phyloP scores from a whole-genome alignment of 2,329 filamentous ascomycete species.

The Xylariaceae sp. region DNA sequence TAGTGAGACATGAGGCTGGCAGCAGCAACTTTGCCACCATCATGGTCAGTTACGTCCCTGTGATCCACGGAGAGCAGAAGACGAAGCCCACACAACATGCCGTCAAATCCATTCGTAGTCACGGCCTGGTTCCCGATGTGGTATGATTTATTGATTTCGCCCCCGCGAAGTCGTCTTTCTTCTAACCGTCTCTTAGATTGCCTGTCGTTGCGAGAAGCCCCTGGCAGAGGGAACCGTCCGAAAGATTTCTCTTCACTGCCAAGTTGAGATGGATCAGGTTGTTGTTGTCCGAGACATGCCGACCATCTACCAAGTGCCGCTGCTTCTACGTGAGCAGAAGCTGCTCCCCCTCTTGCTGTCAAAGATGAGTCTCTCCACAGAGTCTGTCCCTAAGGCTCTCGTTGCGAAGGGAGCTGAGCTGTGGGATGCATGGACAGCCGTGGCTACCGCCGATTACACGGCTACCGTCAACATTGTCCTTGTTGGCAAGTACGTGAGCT shows the following conservation, averaged over 20 bases:
- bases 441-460: conserved; percentile 59
- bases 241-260: conserved; percentile 87
- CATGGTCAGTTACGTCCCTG: conserved; percentile 81
- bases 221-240: conserved; percentile 69
- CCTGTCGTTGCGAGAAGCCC: conserved; percentile 78
- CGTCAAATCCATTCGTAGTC: conserved; percentile 76
- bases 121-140: conserved; percentile 67
- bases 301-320: conserved; percentile 88
- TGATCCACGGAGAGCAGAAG: conserved; percentile 70
- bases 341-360: conserved; percentile 62
- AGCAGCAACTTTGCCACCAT: conserved; percentile 82
- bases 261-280: conserved; percentile 80
- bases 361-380: conserved; percentile 52
- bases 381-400: conserved; percentile 50
- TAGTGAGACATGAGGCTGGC: conserved; percentile 61
- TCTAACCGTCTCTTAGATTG: conserved; percentile 55
- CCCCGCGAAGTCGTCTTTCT: conserved; percentile 8
- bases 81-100: conserved; percentile 95
- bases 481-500: conserved; percentile 85
- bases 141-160: conserved; percentile 37
- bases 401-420: conserved; percentile 59
- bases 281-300: conserved; percentile 84
- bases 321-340: conserved; percentile 81
- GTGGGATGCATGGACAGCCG: conserved; percentile 77
- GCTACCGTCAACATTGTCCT: conserved; percentile 75